phyloP scores from a whole-genome alignment of 495 filamentous ascomycete species.

The Neurospora terricola region DNA sequence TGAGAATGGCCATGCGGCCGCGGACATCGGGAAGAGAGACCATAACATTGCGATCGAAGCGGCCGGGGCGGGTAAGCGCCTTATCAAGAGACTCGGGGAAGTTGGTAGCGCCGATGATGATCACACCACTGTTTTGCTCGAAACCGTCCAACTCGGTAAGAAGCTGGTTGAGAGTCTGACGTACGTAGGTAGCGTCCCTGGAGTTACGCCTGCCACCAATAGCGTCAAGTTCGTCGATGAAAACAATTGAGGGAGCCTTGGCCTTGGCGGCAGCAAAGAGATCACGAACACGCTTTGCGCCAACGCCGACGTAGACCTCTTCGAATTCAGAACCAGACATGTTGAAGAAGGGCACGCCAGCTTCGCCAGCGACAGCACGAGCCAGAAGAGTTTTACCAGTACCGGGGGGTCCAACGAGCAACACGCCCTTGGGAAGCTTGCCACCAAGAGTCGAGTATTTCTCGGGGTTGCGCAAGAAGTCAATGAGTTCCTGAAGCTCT shows the following conservation, averaged over 20 bases:
- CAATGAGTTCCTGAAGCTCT: constrained; percentile 91
- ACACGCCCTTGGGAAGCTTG: constrained; percentile 91
- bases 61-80: constrained; percentile 84
- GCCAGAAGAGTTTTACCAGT: constrained; percentile 98
- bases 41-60: constrained; percentile 84
- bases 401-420: constrained; percentile 90
- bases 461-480: constrained; percentile 87
- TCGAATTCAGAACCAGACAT: constrained; percentile 99
- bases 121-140: constrained; percentile 84
- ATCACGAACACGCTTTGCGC: constrained; percentile 93
- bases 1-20: constrained; percentile 82
- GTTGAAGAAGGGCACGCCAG: constrained; percentile 97
- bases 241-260: constrained; percentile 92
- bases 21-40: constrained; percentile 93
- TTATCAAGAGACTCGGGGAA: constrained; percentile 92
- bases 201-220: constrained; percentile 92
- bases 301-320: constrained; percentile 95
- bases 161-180: constrained; percentile 94
- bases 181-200: constrained; percentile 88
- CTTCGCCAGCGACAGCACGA: constrained; percentile 91
- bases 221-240: constrained; percentile 96
- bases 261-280: constrained; percentile 79
- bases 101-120: constrained; percentile 92
- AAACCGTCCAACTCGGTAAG: constrained; percentile 98
- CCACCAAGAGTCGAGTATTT: constrained; percentile 86